Conservation (phyloP, 2,329 filamentous ascomycete genomes). For the Diaporthe vexans region DNA sequence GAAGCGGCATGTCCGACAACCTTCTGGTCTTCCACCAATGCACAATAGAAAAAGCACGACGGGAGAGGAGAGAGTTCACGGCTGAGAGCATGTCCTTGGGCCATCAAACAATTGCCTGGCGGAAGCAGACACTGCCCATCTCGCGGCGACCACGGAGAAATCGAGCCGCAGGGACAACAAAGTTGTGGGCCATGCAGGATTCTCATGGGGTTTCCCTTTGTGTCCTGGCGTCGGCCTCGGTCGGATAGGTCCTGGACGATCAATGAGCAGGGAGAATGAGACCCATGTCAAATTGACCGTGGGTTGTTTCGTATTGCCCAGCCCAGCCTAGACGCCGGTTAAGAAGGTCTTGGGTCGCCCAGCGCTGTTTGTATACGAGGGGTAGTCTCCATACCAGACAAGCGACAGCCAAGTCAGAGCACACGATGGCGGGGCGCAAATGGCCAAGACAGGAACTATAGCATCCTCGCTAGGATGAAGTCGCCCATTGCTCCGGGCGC, state of each 20-base stretch:
- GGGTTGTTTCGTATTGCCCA: slow-evolving; percentile 23
- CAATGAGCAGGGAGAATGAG: background rate
- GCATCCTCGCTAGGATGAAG: slow-evolving; percentile 27
- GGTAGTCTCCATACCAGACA: background rate
- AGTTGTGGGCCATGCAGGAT: slow-evolving; percentile 21
- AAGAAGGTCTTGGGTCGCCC: slow-evolving; percentile 18
- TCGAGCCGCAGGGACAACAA: slow-evolving; percentile 12
- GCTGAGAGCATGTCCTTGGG: background rate
- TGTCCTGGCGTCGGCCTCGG: slow-evolving; percentile 10
- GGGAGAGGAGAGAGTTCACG: background rate
- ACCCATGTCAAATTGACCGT: slow-evolving; percentile 2
- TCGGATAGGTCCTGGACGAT: background rate
- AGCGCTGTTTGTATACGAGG: background rate
- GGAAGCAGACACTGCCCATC: background rate
- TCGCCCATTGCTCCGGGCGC: slow-evolving; percentile 24
- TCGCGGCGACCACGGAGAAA: slow-evolving; percentile 24
- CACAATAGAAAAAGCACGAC: background rate
- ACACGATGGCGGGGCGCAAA: slow-evolving; percentile 3
- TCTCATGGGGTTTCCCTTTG: slow-evolving; percentile 14
- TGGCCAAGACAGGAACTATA: slow-evolving; percentile 16
- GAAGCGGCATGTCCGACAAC: background rate
- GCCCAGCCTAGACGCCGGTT: slow-evolving; percentile 10
- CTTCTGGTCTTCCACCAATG: slow-evolving; percentile 2
- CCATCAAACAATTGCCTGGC: slow-evolving; percentile 11
- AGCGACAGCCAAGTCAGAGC: background rate